A percentile compares a stretch with the other conserved stretches of the same genome.
Conservation (phyloP, 352 stramenopile genomes). For the Phytophthora pisi region DNA sequence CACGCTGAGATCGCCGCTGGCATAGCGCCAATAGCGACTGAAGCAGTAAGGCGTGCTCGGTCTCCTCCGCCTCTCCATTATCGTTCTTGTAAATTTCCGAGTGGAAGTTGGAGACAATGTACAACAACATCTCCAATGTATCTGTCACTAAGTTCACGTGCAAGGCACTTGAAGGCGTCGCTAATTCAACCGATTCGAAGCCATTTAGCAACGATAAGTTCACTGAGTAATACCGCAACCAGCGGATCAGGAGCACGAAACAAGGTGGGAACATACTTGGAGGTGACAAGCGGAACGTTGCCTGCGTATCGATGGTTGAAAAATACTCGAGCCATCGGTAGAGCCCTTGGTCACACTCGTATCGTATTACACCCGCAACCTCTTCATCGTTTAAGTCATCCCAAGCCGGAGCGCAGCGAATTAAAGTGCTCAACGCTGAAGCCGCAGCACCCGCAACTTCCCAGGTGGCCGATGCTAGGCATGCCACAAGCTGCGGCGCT, state of each 20-base stretch:
- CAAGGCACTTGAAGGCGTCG: not conserved
- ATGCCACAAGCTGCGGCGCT: slow-evolving; percentile 5
- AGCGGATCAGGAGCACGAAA: slow-evolving; percentile 35
- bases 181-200: slow-evolving; percentile 4
- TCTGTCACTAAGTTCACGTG: slow-evolving; percentile 2
- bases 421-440: slow-evolving; percentile 6
- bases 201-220: slow-evolving; percentile 26
- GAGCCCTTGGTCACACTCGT: slow-evolving; percentile 12
- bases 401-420: not conserved
- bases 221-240: slow-evolving; percentile 39
- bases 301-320: slow-evolving; percentile 2
- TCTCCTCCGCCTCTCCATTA: slow-evolving; percentile 14
- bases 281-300: slow-evolving; percentile 6
- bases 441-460: slow-evolving; percentile 14
- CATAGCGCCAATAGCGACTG: slow-evolving; percentile 24
- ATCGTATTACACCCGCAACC: not conserved
- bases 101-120: slow-evolving; percentile 23
- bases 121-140: slow-evolving; percentile 23
- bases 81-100: slow-evolving; percentile 22
- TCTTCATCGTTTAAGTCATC: not conserved
- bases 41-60: slow-evolving; percentile 15
- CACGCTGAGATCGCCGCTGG: slow-evolving; percentile 5
- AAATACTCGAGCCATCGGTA: slow-evolving; percentile 24
- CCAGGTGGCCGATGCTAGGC: slow-evolving; percentile 17
- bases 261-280: slow-evolving; percentile 19